Conservation (phyloP, 2,329 filamentous ascomycete species). For the Botrytis squamosa region DNA sequence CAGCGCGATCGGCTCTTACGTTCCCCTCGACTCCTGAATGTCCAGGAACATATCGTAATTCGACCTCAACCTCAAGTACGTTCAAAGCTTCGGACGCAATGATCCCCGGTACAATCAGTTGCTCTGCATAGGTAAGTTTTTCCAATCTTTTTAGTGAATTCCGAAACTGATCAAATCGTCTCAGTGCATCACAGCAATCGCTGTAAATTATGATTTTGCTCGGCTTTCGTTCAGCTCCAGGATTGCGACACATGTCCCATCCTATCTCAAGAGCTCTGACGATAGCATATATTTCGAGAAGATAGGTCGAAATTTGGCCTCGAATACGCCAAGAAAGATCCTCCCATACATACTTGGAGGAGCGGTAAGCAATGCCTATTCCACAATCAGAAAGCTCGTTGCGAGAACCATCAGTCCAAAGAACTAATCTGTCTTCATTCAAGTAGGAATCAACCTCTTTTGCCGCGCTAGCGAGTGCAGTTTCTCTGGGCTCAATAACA, state of each 20-base stretch:
- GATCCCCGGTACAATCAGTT: conserved; percentile 22
- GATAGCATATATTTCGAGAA: conserved; percentile 22
- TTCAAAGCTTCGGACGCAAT: conserved; percentile 21
- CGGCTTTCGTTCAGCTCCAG: conserved; percentile 13
- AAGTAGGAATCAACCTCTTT: conserved; percentile 4
- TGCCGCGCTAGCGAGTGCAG: conserved; percentile 15
- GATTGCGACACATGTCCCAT: conserved; percentile 16
- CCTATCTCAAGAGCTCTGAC: conserved; percentile 23
- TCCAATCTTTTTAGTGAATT: background rate
- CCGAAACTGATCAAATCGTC: background rate
- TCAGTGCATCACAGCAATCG: background rate
- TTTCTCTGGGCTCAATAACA: conserved; percentile 15
- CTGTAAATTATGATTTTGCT: conserved; percentile 11
- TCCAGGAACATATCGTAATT: conserved; percentile 20
- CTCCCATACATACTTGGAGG: conserved; percentile 6
- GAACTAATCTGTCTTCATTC: conserved; percentile 18
- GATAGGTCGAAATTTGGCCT: conserved; percentile 7
- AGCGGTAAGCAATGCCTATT: conserved; percentile 12
- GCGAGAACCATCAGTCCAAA: background rate
- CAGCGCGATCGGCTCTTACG: conserved; percentile 19
- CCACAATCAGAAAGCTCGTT: background rate
- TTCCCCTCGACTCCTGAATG: conserved; percentile 22
- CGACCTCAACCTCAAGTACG: conserved; percentile 15
- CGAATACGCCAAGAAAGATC: conserved; percentile 21
- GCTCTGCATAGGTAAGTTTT: conserved; percentile 13